Evolutionary conservation across 140 eudicot species (phyloP).

Genomic region (Ambrosia hybrid): DNA sequence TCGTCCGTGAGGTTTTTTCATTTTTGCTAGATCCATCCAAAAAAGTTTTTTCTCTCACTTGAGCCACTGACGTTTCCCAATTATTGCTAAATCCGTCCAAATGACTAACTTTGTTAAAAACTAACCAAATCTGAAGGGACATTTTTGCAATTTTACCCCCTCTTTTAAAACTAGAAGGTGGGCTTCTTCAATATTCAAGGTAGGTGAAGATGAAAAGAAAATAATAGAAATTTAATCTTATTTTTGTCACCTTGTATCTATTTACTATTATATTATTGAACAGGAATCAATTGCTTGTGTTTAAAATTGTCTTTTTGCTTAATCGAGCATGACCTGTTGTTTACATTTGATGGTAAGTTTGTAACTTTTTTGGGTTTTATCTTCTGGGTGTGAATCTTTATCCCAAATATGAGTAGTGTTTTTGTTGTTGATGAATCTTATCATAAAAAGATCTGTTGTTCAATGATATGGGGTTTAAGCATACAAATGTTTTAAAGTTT

Average conservation of each 20-base stretch:
- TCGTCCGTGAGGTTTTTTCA: too few relatives aligned
- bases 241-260: slow-evolving; percentile 34
- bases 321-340: slow-evolving; percentile 31
- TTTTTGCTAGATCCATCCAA: too few relatives aligned
- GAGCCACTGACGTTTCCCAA: too few relatives aligned
- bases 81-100: too few relatives aligned
- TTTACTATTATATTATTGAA: slow-evolving; percentile 32
- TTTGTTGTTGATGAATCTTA: slow-evolving; percentile 19
- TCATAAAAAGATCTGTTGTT: too few relatives aligned
- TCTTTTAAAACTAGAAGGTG: slow-evolving; percentile 32
- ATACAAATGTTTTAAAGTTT: too few relatives aligned
- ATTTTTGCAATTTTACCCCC: too few relatives aligned
- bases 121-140: too few relatives aligned
- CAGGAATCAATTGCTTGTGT: slow-evolving; percentile 28
- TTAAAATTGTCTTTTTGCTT: slow-evolving; percentile 34
- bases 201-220: slow-evolving; percentile 19
- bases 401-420: slow-evolving; percentile 36
- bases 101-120: too few relatives aligned
- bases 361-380: slow-evolving; percentile 32
- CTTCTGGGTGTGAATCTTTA: slow-evolving; percentile 34
- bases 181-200: slow-evolving; percentile 34
- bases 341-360: slow-evolving; percentile 18
- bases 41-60: too few relatives aligned
- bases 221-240: slow-evolving; percentile 12
- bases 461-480: too few relatives aligned